A percentile compares a stretch with the other conserved stretches of the same genome.
Conservation (phyloP, 1,284 basidiomycete genomes). For the Leccinum fallax region DNA sequence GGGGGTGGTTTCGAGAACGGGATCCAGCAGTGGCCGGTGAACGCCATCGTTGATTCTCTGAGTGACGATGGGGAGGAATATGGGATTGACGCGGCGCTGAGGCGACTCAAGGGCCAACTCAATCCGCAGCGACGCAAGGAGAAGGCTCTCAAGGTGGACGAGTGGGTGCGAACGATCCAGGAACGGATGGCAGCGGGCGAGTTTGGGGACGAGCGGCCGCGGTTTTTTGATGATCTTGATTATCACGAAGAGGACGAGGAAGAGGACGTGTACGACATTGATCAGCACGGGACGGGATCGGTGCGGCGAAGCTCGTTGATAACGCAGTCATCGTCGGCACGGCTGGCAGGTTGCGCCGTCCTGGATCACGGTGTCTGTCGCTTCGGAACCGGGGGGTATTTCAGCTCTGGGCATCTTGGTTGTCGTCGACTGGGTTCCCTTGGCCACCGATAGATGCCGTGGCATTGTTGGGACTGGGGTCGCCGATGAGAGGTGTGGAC, state of each 20-base stretch:
- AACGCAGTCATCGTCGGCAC: not conserved
- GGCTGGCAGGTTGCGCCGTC: constrained; percentile 18
- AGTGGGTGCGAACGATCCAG: constrained; percentile 65
- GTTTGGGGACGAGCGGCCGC: constrained; percentile 54
- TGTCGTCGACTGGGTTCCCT: constrained; percentile 21
- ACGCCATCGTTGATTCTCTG: constrained; percentile 74
- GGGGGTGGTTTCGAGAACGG: constrained; percentile 43
- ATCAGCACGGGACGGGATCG: constrained; percentile 38
- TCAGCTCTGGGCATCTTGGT: constrained; percentile 26
- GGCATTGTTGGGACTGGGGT: constrained; percentile 17
- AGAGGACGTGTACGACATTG: constrained; percentile 39
- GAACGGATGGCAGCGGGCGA: constrained; percentile 63
- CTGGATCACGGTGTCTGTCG: constrained; percentile 23
- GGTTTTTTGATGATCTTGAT: constrained; percentile 43
- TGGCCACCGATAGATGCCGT: constrained; percentile 17
- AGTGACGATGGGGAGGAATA: constrained; percentile 75
- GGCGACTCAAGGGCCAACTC: constrained; percentile 81
- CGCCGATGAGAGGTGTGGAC: constrained; percentile 39
- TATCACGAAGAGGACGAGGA: constrained; percentile 43
- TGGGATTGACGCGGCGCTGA: constrained; percentile 79
- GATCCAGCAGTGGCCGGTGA: constrained; percentile 77
- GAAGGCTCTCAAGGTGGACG: constrained; percentile 67
- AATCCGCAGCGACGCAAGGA: constrained; percentile 68
- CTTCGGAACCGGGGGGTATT: constrained; percentile 27
- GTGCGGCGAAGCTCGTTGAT: constrained; percentile 9